Evolutionary conservation across 352 stramenopile species (phyloP), one percentile per base, ranked within the genome.

Genomic region (Blastocystis sp.): DNA sequence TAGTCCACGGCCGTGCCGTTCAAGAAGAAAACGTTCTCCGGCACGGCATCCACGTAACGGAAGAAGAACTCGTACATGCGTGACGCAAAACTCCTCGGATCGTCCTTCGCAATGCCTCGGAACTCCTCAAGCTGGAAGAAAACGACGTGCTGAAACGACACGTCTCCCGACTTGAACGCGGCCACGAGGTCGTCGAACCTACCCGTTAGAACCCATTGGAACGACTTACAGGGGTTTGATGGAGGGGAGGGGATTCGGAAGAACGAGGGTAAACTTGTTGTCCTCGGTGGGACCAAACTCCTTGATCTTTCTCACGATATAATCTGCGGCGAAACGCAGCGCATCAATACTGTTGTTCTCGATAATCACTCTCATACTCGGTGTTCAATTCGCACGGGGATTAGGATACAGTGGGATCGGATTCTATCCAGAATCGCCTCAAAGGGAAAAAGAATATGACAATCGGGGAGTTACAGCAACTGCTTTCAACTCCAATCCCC

Each of bases 71-170:
- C 63, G 55, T 80, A 89, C 50, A 89, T 33, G 21, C 50, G 63
- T 2, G 60, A 89, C 4, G 79, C 79, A 60, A 77, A 89, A 39
- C 79, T 89, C 24, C 79, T 69, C n/a, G 21, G 19, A 50, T 89
- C 79, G 6, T 60, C 45, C 41, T 66, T 79, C 10, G 39, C n/a
- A 45, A 89, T 89, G 66, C 41, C 79, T 35, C 63, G 63, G 67
- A 80, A 89, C 45, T 89, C 79, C 31, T 89, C 79, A 26, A 89
- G 70, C 29, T 89, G 79, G 50, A 89, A 89, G 29, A 89, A 89
- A 10, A 89, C 59, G 10, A 89, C 67, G 31, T 89, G 13, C 3
- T 41, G 37, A 51, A 67, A 89, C 21, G 79, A 89, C 12, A 89
- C 62, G 10, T 26, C 29, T 6, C 79, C 79, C 13, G 33, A 39